Evolutionary conservation across 768 basidiomycete species (phyloP).

Genomic region (Asterophora lycoperdoides): DNA sequence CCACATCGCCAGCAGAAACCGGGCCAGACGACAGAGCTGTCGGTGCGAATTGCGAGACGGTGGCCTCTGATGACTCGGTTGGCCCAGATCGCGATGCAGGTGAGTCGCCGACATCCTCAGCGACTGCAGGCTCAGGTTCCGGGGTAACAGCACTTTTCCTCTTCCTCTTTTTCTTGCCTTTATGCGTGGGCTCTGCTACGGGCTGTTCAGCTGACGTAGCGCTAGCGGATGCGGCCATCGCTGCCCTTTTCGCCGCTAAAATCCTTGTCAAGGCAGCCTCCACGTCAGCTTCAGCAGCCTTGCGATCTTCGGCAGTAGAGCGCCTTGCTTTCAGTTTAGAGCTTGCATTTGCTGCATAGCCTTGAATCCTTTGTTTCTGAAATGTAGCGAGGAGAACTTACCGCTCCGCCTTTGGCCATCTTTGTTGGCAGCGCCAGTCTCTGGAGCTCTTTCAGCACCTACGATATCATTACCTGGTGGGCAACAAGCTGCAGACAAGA

Average conservation of each 20-base stretch:
- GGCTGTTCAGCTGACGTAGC: not conserved
- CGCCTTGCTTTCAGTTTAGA: conserved; percentile 1
- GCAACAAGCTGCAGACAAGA: not conserved
- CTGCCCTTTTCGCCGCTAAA: conserved; percentile 15
- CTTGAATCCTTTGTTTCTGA: not conserved
- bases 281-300: conserved; percentile 13
- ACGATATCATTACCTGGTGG: not conserved
- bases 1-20: conserved; percentile 19
- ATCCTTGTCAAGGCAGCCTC: conserved; percentile 11
- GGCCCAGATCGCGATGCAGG: not conserved
- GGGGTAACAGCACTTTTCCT: not conserved
- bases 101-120: not conserved
- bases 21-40: not conserved
- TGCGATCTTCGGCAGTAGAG: conserved; percentile 9
- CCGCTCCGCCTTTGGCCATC: not conserved
- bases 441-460: not conserved
- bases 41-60: not conserved
- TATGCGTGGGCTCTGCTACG: not conserved
- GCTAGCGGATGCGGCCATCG: not conserved
- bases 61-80: not conserved
- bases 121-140: not conserved
- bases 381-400: not conserved
- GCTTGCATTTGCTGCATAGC: conserved; percentile 2
- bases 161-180: conserved; percentile 1
- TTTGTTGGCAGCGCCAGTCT: not conserved